Base-by-base conservation (phyloP, 352 stramenopile species). In the Pythium plurisporium region DNA sequence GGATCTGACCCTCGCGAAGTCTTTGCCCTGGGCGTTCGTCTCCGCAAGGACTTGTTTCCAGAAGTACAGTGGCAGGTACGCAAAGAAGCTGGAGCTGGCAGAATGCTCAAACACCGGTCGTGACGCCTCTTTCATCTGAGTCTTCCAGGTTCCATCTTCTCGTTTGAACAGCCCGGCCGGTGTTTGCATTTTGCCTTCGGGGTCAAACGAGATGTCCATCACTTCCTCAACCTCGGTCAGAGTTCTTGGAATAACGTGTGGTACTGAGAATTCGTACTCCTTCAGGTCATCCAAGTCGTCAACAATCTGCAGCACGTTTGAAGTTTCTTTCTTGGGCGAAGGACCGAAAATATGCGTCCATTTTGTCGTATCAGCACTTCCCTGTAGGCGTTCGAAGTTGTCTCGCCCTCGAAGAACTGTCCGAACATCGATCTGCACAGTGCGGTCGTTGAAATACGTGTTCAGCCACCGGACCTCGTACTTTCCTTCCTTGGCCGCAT, bases 31-130 rank as follows among this genome's bases (percentile, higher is more conserved):
- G 7, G 59, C 60, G 25, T 70, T 73, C 5, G 53, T 70, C 38
- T 70, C 44, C 7, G 59, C 37, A 5, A 74, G 38, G 15, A 67
- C 62, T 52, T 70, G 57, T 6, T 62, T 60, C 62, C 62, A 66
- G 42, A 62, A 69, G 19, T 52, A 68, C 0, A 75, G 8, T 4
- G 63, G 63, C 5, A 72, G 38, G 19, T 67, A 75, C 1, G 59
- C 59, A 27, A 72, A 69, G 34, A 72, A 70, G 27, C 52, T 70
- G 3, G 58, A 60, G 7, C 38, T 34, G n/a, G 58, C 57, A 2
- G 56, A 69, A 44, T 72, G 43, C n/a, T 70, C 25, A 31, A 71
- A 66, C 1, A 65, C 30, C 36, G 58, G 47, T 6, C 45, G 33
- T 29, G 55, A 69, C 4, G 62, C 40, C 8, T 22, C 20, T 1